phyloP scores from a whole-genome alignment of 163 green algal genomes.

The Prototheca cutis region DNA sequence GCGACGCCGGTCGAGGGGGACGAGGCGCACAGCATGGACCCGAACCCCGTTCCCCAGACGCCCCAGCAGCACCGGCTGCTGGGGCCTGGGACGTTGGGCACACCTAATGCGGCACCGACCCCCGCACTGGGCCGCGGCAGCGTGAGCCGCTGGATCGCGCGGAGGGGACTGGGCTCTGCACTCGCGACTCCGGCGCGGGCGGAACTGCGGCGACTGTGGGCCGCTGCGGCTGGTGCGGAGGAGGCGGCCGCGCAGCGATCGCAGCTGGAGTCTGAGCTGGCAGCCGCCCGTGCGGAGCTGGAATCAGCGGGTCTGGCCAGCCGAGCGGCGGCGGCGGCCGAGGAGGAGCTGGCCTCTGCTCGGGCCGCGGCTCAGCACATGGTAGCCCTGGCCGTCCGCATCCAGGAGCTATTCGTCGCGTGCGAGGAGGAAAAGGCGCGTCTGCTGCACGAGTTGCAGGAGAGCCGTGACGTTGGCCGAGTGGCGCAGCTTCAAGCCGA shows the following conservation, averaged over 20 bases:
- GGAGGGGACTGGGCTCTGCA: conserved; percentile 12
- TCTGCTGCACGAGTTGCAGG: conserved; percentile 13
- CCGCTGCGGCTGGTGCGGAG: conserved; percentile 1
- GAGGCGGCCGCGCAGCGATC: conserved; percentile 6
- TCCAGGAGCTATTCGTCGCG: conserved; percentile 22
- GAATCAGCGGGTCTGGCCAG: conserved; percentile 5
- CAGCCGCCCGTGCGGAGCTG: neutral
- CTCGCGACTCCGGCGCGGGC: conserved; percentile 16
- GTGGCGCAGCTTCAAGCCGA: conserved; percentile 4
- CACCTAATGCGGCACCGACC: conserved; percentile 3
- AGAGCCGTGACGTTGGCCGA: neutral
- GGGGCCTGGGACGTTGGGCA: too few relatives aligned
- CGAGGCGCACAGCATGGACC: too few relatives aligned
- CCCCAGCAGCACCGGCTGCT: too few relatives aligned
- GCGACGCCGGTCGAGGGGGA: too few relatives aligned
- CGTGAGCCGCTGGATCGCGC: conserved; percentile 23
- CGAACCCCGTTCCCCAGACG: too few relatives aligned
- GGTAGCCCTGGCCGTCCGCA: conserved; percentile 20
- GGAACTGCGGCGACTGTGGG: conserved; percentile 25
- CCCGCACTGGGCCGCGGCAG: conserved; percentile 20
- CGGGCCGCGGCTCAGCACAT: conserved; percentile 16
- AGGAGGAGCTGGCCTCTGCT: conserved; percentile 18
- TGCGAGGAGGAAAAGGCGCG: conserved; percentile 24
- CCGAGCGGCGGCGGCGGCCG: conserved; percentile 6
- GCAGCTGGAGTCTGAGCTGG: conserved; percentile 11